phyloP scores from a whole-genome alignment of 108 stramenopile genomes.

The Tribonema minus region DNA sequence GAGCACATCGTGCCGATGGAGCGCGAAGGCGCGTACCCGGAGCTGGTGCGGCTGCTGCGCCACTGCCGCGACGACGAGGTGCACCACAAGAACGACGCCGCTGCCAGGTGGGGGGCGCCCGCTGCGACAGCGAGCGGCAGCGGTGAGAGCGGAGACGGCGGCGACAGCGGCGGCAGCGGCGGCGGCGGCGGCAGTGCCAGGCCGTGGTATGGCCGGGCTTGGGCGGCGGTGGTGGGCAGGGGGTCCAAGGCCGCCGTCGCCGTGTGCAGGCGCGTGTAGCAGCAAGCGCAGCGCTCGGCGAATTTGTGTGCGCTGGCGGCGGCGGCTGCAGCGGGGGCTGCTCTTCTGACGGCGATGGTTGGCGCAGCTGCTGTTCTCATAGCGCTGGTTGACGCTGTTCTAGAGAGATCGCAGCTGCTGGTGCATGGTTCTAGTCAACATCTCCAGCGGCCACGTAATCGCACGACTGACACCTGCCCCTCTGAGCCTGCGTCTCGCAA shows the following conservation, averaged over 20 bases:
- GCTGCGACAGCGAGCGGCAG: not conserved
- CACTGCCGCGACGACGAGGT: slow-evolving; percentile 19
- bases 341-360: too few species aligned
- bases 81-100: slow-evolving; percentile 10
- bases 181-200: not conserved
- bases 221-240: not conserved
- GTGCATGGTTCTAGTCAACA: too few species aligned
- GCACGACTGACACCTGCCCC: too few species aligned
- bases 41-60: not conserved
- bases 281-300: too few species aligned
- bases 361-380: too few species aligned
- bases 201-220: not conserved
- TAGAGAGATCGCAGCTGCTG: too few species aligned
- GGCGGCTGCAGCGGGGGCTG: too few species aligned
- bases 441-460: too few species aligned
- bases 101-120: not conserved
- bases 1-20: not conserved
- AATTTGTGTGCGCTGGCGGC: too few species aligned
- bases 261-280: not conserved
- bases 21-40: not conserved
- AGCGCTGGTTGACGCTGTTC: too few species aligned
- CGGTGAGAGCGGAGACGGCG: not conserved
- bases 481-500: too few species aligned
- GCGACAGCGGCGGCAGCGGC: not conserved
- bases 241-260: slow-evolving; percentile 1